phyloP scores from a whole-genome alignment of 2,329 filamentous ascomycete species.

The Microcera coccophila region DNA sequence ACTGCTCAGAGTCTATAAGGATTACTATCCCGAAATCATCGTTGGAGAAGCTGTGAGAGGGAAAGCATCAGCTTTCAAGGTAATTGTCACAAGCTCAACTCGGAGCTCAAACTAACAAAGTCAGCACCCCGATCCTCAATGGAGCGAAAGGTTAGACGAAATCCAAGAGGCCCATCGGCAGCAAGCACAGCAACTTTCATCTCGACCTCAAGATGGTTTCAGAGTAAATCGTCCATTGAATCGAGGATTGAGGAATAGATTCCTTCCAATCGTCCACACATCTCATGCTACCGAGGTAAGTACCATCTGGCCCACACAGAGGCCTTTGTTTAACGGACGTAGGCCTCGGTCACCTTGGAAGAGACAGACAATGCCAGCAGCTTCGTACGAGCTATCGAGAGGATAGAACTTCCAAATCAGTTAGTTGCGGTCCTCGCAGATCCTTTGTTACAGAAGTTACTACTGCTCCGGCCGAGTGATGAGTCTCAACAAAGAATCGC shows the following conservation, averaged over 20 bases:
- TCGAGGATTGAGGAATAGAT: slow-evolving; percentile 30
- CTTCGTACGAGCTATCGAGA: slow-evolving; percentile 71
- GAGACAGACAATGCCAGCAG: slow-evolving; percentile 69
- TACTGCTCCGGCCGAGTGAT: slow-evolving; percentile 59
- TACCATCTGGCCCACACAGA: neutral
- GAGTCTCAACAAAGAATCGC: slow-evolving; percentile 50
- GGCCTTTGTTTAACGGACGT: slow-evolving; percentile 6
- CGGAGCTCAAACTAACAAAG: no score
- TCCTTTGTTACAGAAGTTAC: slow-evolving; percentile 72
- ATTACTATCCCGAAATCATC: slow-evolving; percentile 87
- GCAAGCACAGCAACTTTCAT: slow-evolving; percentile 38
- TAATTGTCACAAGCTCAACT: no score
- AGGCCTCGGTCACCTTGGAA: slow-evolving; percentile 66
- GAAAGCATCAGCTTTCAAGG: slow-evolving; percentile 60
- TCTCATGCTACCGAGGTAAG: slow-evolving; percentile 65
- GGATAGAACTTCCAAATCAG: slow-evolving; percentile 77
- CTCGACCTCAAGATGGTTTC: slow-evolving; percentile 49
- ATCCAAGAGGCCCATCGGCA: slow-evolving; percentile 60
- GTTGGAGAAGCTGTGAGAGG: slow-evolving; percentile 63
- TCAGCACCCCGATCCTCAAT: slow-evolving; percentile 73
- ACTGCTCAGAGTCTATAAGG: slow-evolving; percentile 77
- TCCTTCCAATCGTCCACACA: slow-evolving; percentile 69
- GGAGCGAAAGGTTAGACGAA: slow-evolving; percentile 63
- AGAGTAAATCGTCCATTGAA: slow-evolving; percentile 52
- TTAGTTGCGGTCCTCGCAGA: slow-evolving; percentile 73